A percentile compares a stretch with the other conserved stretches of the same genome.
Conservation (phyloP, 495 filamentous ascomycete genomes). For the Penicillium verhagenii region DNA sequence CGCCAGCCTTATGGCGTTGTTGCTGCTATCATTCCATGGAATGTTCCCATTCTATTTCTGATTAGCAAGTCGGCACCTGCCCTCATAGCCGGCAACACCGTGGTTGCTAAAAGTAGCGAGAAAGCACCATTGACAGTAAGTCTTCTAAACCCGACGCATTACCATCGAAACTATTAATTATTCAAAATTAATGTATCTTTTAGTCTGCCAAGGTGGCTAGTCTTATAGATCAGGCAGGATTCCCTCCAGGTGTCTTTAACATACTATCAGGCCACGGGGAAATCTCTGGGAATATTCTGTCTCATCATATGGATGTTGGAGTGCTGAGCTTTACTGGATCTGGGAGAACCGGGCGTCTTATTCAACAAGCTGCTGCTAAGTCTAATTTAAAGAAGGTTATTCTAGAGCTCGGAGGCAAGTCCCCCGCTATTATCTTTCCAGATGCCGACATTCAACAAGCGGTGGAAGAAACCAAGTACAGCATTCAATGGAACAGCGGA, state of each 20-base stretch:
- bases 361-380: slow-evolving; percentile 28
- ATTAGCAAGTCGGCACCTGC: slow-evolving; percentile 54
- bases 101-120: slow-evolving; percentile 58
- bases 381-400: slow-evolving; percentile 46
- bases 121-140: slow-evolving; percentile 54
- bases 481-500: slow-evolving; percentile 44
- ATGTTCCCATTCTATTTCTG: slow-evolving; percentile 27
- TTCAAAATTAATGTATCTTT: too few relatives aligned
- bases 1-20: slow-evolving; percentile 35
- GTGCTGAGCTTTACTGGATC: slow-evolving; percentile 49
- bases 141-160: too few relatives aligned
- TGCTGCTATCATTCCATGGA: slow-evolving; percentile 36
- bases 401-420: slow-evolving; percentile 42
- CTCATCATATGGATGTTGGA: slow-evolving; percentile 70
- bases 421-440: slow-evolving; percentile 37
- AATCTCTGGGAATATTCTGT: slow-evolving; percentile 71
- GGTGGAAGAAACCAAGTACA: slow-evolving; percentile 63
- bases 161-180: too few relatives aligned
- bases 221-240: slow-evolving; percentile 76
- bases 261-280: slow-evolving; percentile 74
- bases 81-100: slow-evolving; percentile 55
- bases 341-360: slow-evolving; percentile 16
- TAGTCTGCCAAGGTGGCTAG: slow-evolving; percentile 9
- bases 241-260: slow-evolving; percentile 84
- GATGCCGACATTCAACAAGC: slow-evolving; percentile 76